phyloP scores from a whole-genome alignment of 2,329 filamentous ascomycete species.

The Hypoxylon sp. region DNA sequence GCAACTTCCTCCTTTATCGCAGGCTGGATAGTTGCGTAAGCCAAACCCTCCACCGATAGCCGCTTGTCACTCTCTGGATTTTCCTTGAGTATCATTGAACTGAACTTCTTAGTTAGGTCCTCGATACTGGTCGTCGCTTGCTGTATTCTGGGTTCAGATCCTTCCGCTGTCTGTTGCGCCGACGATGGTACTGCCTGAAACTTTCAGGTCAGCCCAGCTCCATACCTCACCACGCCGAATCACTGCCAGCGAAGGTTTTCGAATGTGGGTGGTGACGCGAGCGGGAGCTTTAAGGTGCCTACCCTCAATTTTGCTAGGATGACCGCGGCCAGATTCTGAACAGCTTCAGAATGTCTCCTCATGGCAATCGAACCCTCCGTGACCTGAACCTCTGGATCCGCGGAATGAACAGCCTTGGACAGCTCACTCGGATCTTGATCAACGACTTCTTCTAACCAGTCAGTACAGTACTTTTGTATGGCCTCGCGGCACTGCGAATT shows the following conservation, averaged over 20 bases:
- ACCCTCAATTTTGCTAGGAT: slow-evolving; percentile 80
- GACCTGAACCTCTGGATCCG: slow-evolving; percentile 69
- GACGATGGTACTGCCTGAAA: slow-evolving; percentile 68
- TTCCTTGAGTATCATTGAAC: slow-evolving; percentile 72
- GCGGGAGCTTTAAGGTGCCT: slow-evolving; percentile 57
- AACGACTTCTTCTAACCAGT: slow-evolving; percentile 89
- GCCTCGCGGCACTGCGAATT: slow-evolving; percentile 84
- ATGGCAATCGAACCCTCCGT: slow-evolving; percentile 70
- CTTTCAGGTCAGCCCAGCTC: slow-evolving; percentile 52
- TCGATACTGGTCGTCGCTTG: slow-evolving; percentile 72
- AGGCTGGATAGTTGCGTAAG: slow-evolving; percentile 89
- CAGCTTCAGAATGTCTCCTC: slow-evolving; percentile 71
- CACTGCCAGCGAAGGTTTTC: slow-evolving; percentile 49
- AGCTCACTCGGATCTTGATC: slow-evolving; percentile 75
- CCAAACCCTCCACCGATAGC: slow-evolving; percentile 88
- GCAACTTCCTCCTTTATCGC: slow-evolving; percentile 86
- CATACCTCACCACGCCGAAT: slow-evolving; percentile 40
- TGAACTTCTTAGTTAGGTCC: slow-evolving; percentile 74
- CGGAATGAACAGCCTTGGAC: slow-evolving; percentile 62
- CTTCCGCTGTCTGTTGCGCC: slow-evolving; percentile 56
- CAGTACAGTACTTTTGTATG: slow-evolving; percentile 84
- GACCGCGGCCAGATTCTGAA: slow-evolving; percentile 77
- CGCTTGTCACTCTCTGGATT: slow-evolving; percentile 70
- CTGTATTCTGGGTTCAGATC: slow-evolving; percentile 60
- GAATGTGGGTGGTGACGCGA: slow-evolving; percentile 43